phyloP scores from a whole-genome alignment of 2,329 filamentous ascomycete species.

The Colletotrichum noveboracense region DNA sequence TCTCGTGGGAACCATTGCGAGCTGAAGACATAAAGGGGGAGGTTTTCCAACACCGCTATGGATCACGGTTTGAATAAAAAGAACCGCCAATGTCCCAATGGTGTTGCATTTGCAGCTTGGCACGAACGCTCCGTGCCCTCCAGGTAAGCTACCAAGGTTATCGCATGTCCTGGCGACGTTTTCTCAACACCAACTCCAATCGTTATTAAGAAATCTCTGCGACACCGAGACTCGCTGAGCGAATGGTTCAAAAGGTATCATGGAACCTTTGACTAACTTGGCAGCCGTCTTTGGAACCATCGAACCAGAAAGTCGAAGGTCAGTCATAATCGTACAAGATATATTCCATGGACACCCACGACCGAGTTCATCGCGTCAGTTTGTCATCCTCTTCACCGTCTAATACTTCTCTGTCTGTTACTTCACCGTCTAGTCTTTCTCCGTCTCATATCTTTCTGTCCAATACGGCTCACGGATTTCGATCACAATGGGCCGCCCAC shows the following conservation, averaged over 20 bases:
- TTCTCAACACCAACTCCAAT: not conserved
- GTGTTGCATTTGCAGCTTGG: no score
- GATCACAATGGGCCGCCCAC: not conserved
- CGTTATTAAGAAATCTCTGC: not conserved
- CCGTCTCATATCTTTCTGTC: not conserved
- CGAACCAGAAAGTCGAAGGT: fast-evolving
- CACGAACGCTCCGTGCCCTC: not conserved
- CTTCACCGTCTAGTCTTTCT: not conserved
- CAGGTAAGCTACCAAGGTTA: not conserved
- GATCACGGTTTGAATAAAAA: not conserved
- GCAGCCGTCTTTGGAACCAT: not conserved
- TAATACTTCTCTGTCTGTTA: not conserved
- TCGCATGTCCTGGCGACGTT: fast-evolving
- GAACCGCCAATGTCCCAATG: no score
- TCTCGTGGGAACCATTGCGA: not conserved
- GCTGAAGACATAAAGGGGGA: not conserved
- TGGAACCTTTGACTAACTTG: not conserved
- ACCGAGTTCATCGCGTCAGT: not conserved
- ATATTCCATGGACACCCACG: not conserved
- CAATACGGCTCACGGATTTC: not conserved
- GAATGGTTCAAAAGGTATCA: not conserved
- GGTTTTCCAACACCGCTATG: not conserved
- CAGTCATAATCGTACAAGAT: not conserved
- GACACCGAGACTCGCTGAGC: not conserved
- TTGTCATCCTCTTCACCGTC: not conserved